Evolutionary conservation across 306 rosid species (phyloP).

Genomic region (Quercus mongolica): DNA sequence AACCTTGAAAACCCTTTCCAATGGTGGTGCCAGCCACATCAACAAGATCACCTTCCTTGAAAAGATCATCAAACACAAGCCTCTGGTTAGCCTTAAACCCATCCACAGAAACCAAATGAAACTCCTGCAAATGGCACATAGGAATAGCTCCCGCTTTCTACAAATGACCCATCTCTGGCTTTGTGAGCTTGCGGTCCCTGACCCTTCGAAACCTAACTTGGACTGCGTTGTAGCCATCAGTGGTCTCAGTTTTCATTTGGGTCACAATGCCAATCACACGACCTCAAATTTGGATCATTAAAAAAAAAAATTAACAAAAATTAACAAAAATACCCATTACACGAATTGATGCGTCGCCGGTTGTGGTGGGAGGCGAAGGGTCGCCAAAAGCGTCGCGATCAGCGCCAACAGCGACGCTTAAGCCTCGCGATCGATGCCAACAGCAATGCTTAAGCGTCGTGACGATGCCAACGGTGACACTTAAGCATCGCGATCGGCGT

Average conservation of each 20-base stretch:
- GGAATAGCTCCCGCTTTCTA: constrained; percentile 79
- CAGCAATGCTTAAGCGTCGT: too few relatives aligned
- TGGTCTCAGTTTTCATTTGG: constrained; percentile 73
- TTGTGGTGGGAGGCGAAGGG: too few relatives aligned
- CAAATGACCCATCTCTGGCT: constrained; percentile 86
- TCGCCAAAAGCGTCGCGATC: too few relatives aligned
- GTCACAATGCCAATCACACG: constrained; percentile 44
- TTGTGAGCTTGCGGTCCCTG: constrained; percentile 74
- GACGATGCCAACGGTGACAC: too few relatives aligned
- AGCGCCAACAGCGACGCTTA: too few relatives aligned
- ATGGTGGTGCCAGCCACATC: constrained; percentile 91
- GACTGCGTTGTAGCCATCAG: constrained; percentile 77
- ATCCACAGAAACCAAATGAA: constrained; percentile 58
- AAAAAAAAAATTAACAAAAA: too few relatives aligned
- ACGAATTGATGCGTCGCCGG: too few relatives aligned
- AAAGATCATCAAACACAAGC: constrained; percentile 52
- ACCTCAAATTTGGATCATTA: too few relatives aligned
- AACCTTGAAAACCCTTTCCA: constrained; percentile 95
- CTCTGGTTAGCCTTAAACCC: constrained; percentile 65
- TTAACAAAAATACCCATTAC: too few relatives aligned
- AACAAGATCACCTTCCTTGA: constrained; percentile 90
- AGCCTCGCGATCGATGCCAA: too few relatives aligned
- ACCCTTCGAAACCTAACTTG: constrained; percentile 81
- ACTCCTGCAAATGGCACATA: constrained; percentile 92
- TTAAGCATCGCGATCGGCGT: too few relatives aligned